Conservation (phyloP, 2,329 filamentous ascomycete genomes). For the Alternaria rosae region DNA sequence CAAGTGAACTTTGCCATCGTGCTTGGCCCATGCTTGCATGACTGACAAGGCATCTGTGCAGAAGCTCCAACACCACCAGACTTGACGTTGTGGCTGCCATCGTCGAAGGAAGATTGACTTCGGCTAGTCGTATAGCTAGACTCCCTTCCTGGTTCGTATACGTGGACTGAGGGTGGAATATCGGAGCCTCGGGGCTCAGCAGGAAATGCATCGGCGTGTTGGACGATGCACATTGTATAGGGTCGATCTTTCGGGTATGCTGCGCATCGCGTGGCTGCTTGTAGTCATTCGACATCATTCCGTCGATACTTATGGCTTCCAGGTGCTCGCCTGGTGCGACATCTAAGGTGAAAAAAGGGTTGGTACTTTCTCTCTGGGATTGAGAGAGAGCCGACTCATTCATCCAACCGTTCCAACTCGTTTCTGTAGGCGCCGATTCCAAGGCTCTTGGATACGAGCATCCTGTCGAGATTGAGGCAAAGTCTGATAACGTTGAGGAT, state of each 20-base stretch:
- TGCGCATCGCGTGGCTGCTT: constrained; percentile 11
- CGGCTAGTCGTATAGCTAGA: constrained; percentile 16
- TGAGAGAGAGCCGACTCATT: constrained; percentile 32
- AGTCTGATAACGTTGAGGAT: constrained; percentile 18
- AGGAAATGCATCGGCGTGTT: constrained; percentile 19
- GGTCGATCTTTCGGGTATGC: background rate
- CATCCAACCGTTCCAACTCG: constrained; percentile 44
- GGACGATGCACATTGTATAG: constrained; percentile 16
- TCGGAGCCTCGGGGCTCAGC: constrained; percentile 32
- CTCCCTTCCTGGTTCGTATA: constrained; percentile 1
- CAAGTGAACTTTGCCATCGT: background rate
- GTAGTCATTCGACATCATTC: background rate
- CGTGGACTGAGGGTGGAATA: constrained; percentile 29
- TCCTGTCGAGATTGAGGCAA: constrained; percentile 19
- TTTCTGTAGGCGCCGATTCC: constrained; percentile 26
- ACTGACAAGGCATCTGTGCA: constrained; percentile 24
- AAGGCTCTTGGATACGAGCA: constrained; percentile 20
- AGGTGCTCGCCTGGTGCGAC: constrained; percentile 31
- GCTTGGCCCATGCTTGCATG: constrained; percentile 15
- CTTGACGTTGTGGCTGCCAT: background rate
- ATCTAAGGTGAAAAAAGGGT: constrained; percentile 21
- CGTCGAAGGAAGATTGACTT: constrained; percentile 29
- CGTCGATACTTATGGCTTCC: background rate
- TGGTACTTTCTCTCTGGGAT: constrained; percentile 26
- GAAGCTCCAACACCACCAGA: constrained; percentile 18